phyloP scores from a whole-genome alignment of 2,329 filamentous ascomycete species.

The Colletotrichum chrysophilum region DNA sequence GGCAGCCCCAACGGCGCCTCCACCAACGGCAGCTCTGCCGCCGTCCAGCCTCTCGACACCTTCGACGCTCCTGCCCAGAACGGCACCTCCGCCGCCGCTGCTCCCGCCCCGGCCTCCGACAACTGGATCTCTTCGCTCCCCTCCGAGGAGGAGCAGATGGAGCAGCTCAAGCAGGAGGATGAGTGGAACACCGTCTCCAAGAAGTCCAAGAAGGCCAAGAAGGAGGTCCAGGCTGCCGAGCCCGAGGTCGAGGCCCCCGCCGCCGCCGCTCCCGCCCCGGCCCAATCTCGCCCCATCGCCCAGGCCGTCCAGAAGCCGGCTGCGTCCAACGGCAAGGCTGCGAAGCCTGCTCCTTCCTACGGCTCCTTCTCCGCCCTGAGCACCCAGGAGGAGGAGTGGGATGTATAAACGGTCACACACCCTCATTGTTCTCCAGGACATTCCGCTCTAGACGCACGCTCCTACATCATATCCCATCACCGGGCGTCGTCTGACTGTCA shows the following conservation, averaged over 20 bases:
- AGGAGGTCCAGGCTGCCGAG: constrained; percentile 44
- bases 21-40: constrained; percentile 32
- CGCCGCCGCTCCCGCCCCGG: constrained; percentile 26
- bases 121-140: constrained; percentile 58
- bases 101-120: constrained; percentile 37
- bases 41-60: constrained; percentile 63
- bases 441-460: background rate
- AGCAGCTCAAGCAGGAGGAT: constrained; percentile 57
- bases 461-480: background rate
- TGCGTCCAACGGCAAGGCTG: constrained; percentile 28
- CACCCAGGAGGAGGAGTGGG: constrained; percentile 55
- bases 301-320: constrained; percentile 35
- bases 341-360: constrained; percentile 31
- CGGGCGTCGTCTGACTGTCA: constrained; percentile 14
- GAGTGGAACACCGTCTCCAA: constrained; percentile 66
- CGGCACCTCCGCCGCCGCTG: constrained; percentile 34
- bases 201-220: constrained; percentile 48
- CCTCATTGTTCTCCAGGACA: constrained; percentile 10
- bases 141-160: constrained; percentile 68
- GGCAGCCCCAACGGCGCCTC: constrained; percentile 37
- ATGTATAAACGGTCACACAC: constrained; percentile 41
- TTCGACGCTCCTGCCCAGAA: constrained; percentile 45
- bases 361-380: constrained; percentile 56
- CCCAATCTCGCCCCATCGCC: constrained; percentile 25
- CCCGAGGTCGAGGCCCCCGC: constrained; percentile 35